Base-by-base conservation (phyloP, 768 basidiomycete genomes). In the Amyloporia xantha region DNA sequence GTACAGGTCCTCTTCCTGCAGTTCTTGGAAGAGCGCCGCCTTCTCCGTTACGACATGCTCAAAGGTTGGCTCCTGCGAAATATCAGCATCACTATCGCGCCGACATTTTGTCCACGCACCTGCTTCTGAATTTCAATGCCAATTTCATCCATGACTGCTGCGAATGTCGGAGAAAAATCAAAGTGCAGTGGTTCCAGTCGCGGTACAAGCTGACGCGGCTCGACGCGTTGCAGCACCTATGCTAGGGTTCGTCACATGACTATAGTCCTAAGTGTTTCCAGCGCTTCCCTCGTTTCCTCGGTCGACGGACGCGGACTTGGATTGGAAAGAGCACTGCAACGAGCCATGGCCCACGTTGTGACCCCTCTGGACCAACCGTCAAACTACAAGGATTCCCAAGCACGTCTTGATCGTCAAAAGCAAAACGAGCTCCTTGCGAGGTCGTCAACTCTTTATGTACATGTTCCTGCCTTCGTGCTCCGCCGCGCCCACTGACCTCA, bases 321-420 rank as follows among this genome's bases (percentile, higher is more conserved):
- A 33, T 33, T 33, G 15, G 10, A 43, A 25, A 25, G 17, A 23
- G 9, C 6, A 12, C 12, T 41, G 5, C 24, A 44, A 9, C 44
- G n/a, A 28, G 28, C 44, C 41, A 90, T 91, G 92, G 82, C 93
- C 37, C 85, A 94, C 73, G 84, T 95, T 58, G 84, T 95, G 41
- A 62, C 76, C 24, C 68, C 85, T 27, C 76, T 97, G 57, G 95
- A 97, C 71, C 87, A 91, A 66, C 94, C 93, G 40, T 96, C 93
- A 4, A 91, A 92, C 66, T 99, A 99, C 71, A 91, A 93, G 65
- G 95, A 99, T 68, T 94, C 90, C 12, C 88, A 94, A 68, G 73
- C 76, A 33, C 79, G 85, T 48, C 70, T 92, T 45, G 86, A 96
- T 70, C 76, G 87, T 54, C 75, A 79, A 56, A 83, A 67, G 55